Percentiles rank a stretch among this genome's conserved stretches.
These are phyloP conservation scores for Nannochloropsis oceanica DNA, from an alignment of 108 stramenopile species.

Conservation along the genomic window DNA sequence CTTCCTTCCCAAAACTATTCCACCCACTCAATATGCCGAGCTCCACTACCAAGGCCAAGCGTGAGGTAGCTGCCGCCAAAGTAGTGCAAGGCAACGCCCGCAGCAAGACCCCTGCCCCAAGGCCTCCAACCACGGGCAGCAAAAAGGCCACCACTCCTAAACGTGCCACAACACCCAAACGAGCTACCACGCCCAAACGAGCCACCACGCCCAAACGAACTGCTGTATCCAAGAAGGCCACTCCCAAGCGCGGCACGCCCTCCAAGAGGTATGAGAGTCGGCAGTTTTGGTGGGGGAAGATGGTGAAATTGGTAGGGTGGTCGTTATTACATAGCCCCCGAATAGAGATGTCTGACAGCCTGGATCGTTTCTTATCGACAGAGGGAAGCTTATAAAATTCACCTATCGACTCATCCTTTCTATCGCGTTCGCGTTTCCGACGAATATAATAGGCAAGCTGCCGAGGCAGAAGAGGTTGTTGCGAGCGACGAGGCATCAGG, in stretches of 20 bases:
- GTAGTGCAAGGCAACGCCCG: not conserved
- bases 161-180: not conserved
- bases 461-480: not conserved
- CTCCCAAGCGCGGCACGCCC: not conserved
- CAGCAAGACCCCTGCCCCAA: not conserved
- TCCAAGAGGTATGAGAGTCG: not conserved
- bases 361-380: too few species aligned
- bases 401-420: too few species aligned
- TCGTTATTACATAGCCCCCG: too few species aligned
- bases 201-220: not conserved
- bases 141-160: not conserved
- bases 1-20: too few species aligned
- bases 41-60: not conserved
- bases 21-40: not conserved
- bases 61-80: not conserved
- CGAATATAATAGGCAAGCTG: not conserved
- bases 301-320: too few species aligned
- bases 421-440: too few species aligned
- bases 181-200: not conserved
- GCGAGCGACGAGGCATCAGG: not conserved
- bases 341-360: too few species aligned
- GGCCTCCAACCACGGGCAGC: not conserved
- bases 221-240: not conserved
- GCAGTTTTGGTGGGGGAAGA: too few species aligned
- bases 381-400: too few species aligned